Evolutionary conservation across 2,329 filamentous ascomycete species (phyloP).

Genomic region (Dactylellina leptospora): DNA sequence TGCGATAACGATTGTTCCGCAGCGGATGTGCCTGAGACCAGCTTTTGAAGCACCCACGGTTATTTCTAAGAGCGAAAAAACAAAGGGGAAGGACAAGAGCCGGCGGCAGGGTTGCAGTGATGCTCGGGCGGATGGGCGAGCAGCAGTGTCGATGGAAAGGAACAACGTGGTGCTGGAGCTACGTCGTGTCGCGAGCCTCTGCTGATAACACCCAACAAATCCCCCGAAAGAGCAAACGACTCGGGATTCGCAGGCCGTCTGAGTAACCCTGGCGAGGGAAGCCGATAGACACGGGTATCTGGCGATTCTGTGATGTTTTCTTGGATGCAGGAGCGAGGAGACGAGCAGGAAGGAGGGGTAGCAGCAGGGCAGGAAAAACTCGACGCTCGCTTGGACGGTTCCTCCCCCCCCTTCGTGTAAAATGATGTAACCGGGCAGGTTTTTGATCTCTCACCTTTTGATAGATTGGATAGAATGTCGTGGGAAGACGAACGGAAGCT

Average conservation of each 20-base stretch:
- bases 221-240: conserved; percentile 45
- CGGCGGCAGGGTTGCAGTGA: conserved; percentile 2
- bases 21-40: not conserved
- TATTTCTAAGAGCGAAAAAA: not conserved
- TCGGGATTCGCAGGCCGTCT: conserved; percentile 34
- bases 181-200: conserved; percentile 43
- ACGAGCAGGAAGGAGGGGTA: conserved; percentile 53
- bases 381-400: conserved; percentile 46
- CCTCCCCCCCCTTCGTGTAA: conserved; percentile 40
- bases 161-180: conserved; percentile 10
- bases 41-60: not conserved
- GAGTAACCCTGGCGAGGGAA: conserved; percentile 22
- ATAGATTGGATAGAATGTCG: conserved; percentile 17
- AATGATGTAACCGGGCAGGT: conserved; percentile 53
- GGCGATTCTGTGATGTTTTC: conserved; percentile 4
- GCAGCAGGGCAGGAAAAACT: conserved; percentile 46
- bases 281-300: conserved; percentile 26
- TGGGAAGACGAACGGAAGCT: conserved; percentile 16
- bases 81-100: not conserved
- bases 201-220: conserved; percentile 30
- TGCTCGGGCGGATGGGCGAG: conserved; percentile 22
- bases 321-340: conserved; percentile 30
- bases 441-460: conserved; percentile 26
- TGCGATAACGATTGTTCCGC: conserved; percentile 1
- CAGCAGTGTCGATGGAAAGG: conserved; percentile 26